Conservation (phyloP, 805 yeast species). For the Hanseniaspora lachancei region DNA sequence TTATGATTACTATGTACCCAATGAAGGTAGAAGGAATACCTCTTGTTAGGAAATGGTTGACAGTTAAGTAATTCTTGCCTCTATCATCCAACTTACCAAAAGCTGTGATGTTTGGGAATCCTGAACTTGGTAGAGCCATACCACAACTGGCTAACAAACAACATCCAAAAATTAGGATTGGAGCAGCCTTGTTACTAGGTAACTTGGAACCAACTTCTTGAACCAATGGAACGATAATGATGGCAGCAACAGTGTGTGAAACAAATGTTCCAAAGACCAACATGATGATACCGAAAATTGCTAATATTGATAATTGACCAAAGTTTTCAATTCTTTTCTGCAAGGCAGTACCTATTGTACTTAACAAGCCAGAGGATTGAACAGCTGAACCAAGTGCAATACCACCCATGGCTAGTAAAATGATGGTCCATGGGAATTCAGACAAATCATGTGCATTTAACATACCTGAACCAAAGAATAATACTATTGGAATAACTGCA, state of each 20-base stretch:
- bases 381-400: conserved; percentile 89
- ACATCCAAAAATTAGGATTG: conserved; percentile 30
- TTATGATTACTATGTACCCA: conserved; percentile 56
- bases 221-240: conserved; percentile 80
- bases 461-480: conserved; percentile 82
- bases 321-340: conserved; percentile 53
- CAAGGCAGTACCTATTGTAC: conserved; percentile 60
- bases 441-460: conserved; percentile 77
- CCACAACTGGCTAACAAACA: conserved; percentile 78
- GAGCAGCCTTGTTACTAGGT: conserved; percentile 58
- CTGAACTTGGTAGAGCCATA: conserved; percentile 94
- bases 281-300: conserved; percentile 73
- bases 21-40: conserved; percentile 82
- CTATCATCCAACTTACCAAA: conserved; percentile 84
- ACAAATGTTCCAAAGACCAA: conserved; percentile 86
- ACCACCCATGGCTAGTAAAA: conserved; percentile 94
- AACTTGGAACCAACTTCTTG: conserved; percentile 68
- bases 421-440: conserved; percentile 92
- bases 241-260: conserved; percentile 92
- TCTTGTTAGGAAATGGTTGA: conserved; percentile 66
- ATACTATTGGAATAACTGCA: conserved; percentile 71
- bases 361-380: conserved; percentile 73
- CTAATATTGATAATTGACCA: conserved; percentile 51
- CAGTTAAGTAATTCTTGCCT: conserved; percentile 78
- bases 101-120: conserved; percentile 98